Evolutionary conservation across 2,329 filamentous ascomycete genomes (phyloP), one percentile per base, ranked within the genome.

Genomic region (Penicillium thymicola): DNA sequence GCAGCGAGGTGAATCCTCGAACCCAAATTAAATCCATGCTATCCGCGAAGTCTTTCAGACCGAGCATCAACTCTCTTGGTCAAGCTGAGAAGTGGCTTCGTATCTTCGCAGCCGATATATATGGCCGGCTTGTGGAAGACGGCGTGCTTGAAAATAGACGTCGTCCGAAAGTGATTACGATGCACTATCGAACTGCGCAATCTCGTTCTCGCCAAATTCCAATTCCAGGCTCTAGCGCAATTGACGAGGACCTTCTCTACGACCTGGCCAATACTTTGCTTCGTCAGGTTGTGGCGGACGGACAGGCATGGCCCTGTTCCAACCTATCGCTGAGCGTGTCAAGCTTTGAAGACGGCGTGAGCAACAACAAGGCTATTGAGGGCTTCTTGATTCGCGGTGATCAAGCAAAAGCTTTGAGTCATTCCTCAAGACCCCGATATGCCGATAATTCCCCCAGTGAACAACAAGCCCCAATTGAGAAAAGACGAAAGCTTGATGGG

Each of bases 11-110:
- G 63, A 97, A 91, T 68, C 84, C 91, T 28, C 82, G 93, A 50
- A 96, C 92, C 1, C 90, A 94, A 68, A 96, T 97, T 78, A 97
- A 97, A 72, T 94, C 89, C 16, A 97, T 99, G 92, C 80, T 97
- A 14, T 97, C 92, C 1, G 92, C 94, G 21, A 99, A 99, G 71
- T 95, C 92, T 0, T 99, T 99, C 68, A 83, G 90, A 27, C 94
- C 94, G 0, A 85, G 82, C 54, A 93, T 97, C 70, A 89, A 86
- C 64, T 88, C 81, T 2, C 77, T 84, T 18, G 90, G 94, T 23
- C 90, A 96, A 71, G 93, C 88, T 1, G 79, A 84, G 25, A 87
- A 86, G 58, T 99, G 94, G 94, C 79, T 99, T 38, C 83, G 88
- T 11, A 97, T 99, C 53, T 97, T 97, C 71, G 86, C 84, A 5